A percentile compares a stretch with the other conserved stretches of the same genome.
These are phyloP conservation scores for Pythium grandisporangium DNA, from an alignment of 352 stramenopile genomes.

Conservation along the genomic window DNA sequence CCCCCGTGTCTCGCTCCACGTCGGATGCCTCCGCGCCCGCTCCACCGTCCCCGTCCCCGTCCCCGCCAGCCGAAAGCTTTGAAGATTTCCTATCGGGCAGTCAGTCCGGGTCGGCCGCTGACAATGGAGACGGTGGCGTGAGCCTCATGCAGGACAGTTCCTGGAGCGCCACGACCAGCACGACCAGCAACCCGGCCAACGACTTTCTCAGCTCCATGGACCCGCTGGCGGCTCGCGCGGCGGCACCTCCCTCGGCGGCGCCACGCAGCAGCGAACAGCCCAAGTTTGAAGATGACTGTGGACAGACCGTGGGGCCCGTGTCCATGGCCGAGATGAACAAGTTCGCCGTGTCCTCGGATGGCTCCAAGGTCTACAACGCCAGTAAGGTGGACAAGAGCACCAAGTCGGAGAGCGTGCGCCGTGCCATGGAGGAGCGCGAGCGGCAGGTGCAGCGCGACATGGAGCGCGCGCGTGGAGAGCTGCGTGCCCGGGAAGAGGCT, in stretches of 20 bases:
- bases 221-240: slow-evolving; percentile 42
- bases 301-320: slow-evolving; percentile 73
- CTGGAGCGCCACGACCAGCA: slow-evolving; percentile 26
- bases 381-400: slow-evolving; percentile 77
- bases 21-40: too few species aligned
- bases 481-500: slow-evolving; percentile 61
- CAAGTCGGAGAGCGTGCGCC: slow-evolving; percentile 64
- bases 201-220: slow-evolving; percentile 64
- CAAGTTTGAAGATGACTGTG: slow-evolving; percentile 73
- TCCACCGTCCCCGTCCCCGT: slow-evolving; percentile 13
- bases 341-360: slow-evolving; percentile 58
- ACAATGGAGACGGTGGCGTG: slow-evolving; percentile 22
- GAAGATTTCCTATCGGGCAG: slow-evolving; percentile 72
- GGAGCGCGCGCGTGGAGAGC: slow-evolving; percentile 60
- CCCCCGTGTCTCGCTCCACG: not conserved
- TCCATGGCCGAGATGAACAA: slow-evolving; percentile 79
- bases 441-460: slow-evolving; percentile 60
- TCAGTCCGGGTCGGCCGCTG: slow-evolving; percentile 13
- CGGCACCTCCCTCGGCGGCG: not conserved
- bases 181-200: slow-evolving; percentile 20
- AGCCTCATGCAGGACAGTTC: slow-evolving; percentile 67
- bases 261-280: slow-evolving; percentile 23
- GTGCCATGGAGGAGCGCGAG: slow-evolving; percentile 80
- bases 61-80: slow-evolving; percentile 29
- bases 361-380: slow-evolving; percentile 83